Percentiles rank a stretch among this genome's conserved stretches.
phyloP scores from a whole-genome alignment of 1,284 basidiomycete genomes.

The Leccinum fuscescens region DNA sequence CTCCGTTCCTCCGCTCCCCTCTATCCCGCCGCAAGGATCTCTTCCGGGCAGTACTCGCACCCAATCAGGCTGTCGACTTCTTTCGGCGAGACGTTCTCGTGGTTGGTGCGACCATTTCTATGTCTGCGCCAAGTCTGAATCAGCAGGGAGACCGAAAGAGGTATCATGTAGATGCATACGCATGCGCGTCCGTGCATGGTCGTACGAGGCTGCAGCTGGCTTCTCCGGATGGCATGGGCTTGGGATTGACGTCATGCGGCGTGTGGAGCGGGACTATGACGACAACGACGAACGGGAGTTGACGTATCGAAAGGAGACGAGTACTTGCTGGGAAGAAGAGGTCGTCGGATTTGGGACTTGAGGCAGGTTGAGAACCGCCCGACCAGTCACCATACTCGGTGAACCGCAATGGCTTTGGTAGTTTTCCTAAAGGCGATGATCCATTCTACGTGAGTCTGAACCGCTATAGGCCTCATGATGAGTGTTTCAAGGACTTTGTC shows the following conservation, averaged over 20 bases:
- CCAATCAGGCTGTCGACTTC: conserved; percentile 26
- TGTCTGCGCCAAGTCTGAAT: background rate
- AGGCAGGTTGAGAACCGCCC: too few relatives aligned
- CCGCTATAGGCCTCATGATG: conserved; percentile 11
- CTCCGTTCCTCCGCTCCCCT: background rate
- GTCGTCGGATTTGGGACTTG: too few relatives aligned
- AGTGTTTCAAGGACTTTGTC: conserved; percentile 9
- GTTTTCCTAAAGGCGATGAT: conserved; percentile 23
- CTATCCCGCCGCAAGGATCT: conserved; percentile 27
- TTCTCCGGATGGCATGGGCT: conserved; percentile 32
- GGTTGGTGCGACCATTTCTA: conserved; percentile 1
- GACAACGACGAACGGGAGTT: background rate
- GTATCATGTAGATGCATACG: background rate
- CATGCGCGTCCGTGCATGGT: background rate
- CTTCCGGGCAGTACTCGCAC: conserved; percentile 25
- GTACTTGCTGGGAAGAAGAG: too few relatives aligned
- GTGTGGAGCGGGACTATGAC: background rate
- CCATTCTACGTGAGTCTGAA: conserved; percentile 31
- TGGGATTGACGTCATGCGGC: conserved; percentile 12
- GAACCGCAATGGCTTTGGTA: conserved; percentile 20
- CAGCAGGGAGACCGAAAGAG: conserved; percentile 1
- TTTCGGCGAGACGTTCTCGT: conserved; percentile 25
- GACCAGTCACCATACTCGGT: conserved; percentile 28
- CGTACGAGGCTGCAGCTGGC: conserved; percentile 30
- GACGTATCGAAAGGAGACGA: background rate